Evolutionary conservation across 371 early-diverging fungal genomes (phyloP), one percentile per base, ranked within the genome.

Genomic region (Mucor lusitanicus): DNA sequence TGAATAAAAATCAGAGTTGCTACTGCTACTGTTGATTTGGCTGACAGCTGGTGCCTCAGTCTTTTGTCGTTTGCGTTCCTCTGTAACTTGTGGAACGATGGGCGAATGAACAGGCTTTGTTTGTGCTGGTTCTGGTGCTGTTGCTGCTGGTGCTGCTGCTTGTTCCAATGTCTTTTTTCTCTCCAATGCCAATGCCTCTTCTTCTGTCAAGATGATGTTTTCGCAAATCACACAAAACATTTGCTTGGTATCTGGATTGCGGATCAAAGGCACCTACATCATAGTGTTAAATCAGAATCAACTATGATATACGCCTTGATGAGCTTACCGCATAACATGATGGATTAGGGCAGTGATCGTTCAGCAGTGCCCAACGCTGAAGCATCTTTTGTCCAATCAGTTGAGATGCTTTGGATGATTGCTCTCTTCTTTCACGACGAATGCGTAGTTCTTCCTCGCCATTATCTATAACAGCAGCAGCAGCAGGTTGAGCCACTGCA

Each of bases 321-420:
- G 3, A 27, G 13, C 76, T 74, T 81, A 88, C 91, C 8, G 85
- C 90, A 64, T 82, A 86, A 67, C 91, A 90, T 1, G 73, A 58
- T 3, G 68, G 70, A 30, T 79, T 87, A 2, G 87, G 88, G 63
- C 91, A 91, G 19, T 79, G 81, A 6, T 90, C 90, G 32, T 89
- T 87, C n/a, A 91, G 64, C 57, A 91, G 65, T n/a, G 90, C 77
- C 91, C 91, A 91, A 35, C 88, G 88, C 17, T 87, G 85, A 33
- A 91, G 71, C 79, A 91, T 77, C 57, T 85, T 82, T 78, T 90
- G 87, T 23, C 90, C 90, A 67, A 91, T 85, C 27, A 88, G 64
- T 53, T 85, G 78, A 33, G 88, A 88, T 6, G 90, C 91, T 37
- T 73, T 77, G 19, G 87, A 81, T 12, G 85, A 87, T 67, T 90